phyloP scores from a whole-genome alignment of 768 basidiomycete species.

The Candolleomyces eurysporus region DNA sequence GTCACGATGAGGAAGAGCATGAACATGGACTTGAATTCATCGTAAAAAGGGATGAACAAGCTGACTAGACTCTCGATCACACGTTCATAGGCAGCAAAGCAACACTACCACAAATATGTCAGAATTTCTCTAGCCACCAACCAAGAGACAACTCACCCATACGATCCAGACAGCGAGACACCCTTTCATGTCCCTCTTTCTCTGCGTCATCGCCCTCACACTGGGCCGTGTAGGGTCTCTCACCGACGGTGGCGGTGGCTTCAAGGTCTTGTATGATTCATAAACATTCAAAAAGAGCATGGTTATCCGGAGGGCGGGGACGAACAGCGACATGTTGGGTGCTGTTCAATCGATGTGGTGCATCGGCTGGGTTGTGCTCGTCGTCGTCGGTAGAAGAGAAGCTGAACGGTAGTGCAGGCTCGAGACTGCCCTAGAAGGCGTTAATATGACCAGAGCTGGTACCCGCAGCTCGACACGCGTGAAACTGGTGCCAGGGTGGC shows the following conservation, averaged over 20 bases:
- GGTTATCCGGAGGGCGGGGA: constrained; percentile 64
- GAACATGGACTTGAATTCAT: constrained; percentile 72
- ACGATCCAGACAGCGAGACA: constrained; percentile 82
- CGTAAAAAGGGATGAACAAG: constrained; percentile 80
- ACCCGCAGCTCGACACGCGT: not conserved
- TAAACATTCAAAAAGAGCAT: constrained; percentile 80
- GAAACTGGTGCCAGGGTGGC: not conserved
- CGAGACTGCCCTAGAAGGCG: not conserved
- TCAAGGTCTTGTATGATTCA: constrained; percentile 82
- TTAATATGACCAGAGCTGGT: not conserved
- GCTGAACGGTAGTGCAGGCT: constrained; percentile 3
- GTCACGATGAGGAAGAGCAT: constrained; percentile 75
- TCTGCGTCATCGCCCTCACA: constrained; percentile 62
- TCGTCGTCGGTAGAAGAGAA: constrained; percentile 6
- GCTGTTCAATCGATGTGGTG: constrained; percentile 1
- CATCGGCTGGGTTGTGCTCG: not conserved
- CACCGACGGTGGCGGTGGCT: constrained; percentile 54
- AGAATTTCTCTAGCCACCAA: not conserved
- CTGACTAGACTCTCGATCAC: constrained; percentile 61
- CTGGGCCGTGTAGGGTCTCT: constrained; percentile 62
- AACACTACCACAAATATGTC: constrained; percentile 43
- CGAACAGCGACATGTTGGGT: constrained; percentile 60
- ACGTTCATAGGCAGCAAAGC: constrained; percentile 66
- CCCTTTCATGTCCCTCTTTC: constrained; percentile 86
- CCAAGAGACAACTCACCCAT: constrained; percentile 53